Evolutionary conservation across 2,329 filamentous ascomycete species (phyloP).

Genomic region (Ramularia endophylla): DNA sequence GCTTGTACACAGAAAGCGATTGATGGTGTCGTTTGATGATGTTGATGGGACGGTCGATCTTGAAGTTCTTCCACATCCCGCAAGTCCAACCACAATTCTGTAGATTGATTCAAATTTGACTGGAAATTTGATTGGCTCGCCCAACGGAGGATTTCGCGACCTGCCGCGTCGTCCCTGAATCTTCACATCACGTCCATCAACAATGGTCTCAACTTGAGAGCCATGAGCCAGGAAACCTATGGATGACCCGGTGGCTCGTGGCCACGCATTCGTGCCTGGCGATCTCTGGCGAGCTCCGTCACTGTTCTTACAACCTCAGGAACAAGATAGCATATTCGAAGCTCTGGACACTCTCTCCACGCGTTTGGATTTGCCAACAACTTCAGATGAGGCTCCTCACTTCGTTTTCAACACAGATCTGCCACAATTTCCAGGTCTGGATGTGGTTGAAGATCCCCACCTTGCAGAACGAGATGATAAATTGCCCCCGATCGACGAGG

Average conservation of each 20-base stretch:
- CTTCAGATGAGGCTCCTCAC: slow-evolving; percentile 2
- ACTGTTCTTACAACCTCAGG: slow-evolving; percentile 3
- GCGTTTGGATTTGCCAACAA: slow-evolving; percentile 1
- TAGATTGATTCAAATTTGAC: too few relatives aligned
- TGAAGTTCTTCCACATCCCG: too few relatives aligned
- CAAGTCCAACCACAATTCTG: too few relatives aligned
- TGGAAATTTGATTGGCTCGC: too few relatives aligned
- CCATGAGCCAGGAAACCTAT: slow-evolving; percentile 1
- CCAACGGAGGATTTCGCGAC: too few relatives aligned
- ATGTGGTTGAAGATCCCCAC: slow-evolving; percentile 32
- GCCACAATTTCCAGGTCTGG: slow-evolving; percentile 32
- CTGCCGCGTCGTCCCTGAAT: background rate
- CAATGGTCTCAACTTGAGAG: too few relatives aligned
- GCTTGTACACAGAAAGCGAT: too few relatives aligned
- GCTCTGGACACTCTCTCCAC: slow-evolving; percentile 2
- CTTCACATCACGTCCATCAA: background rate
- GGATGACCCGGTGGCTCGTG: slow-evolving; percentile 11
- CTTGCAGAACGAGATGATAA: slow-evolving; percentile 24
- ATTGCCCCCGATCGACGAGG: slow-evolving; percentile 10
- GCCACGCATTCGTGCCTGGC: slow-evolving; percentile 19
- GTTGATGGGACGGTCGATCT: too few relatives aligned
- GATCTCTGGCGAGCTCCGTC: slow-evolving; percentile 18
- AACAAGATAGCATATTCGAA: slow-evolving; percentile 14
- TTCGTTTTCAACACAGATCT: slow-evolving; percentile 11
- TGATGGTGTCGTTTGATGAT: too few relatives aligned